A percentile compares a stretch with the other conserved stretches of the same genome.
These are phyloP conservation scores for Phytophthora vignae DNA, from an alignment of 352 stramenopile genomes.

Conservation along the genomic window DNA sequence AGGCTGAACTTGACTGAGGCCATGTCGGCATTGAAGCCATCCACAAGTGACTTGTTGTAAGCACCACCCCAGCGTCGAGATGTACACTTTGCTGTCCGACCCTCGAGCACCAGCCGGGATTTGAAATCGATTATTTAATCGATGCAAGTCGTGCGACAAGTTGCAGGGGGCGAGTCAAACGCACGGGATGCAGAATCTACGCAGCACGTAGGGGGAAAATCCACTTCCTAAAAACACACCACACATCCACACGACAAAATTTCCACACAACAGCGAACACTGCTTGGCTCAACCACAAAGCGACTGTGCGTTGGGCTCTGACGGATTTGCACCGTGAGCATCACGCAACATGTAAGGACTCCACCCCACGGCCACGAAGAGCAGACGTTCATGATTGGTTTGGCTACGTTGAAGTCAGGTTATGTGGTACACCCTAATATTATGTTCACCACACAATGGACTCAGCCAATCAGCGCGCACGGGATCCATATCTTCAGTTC, in stretches of 20 bases:
- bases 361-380: too few species aligned
- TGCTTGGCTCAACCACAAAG: not conserved
- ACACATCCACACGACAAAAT: not conserved
- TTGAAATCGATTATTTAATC: slow-evolving; percentile 3
- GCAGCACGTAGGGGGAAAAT: not conserved
- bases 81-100: not conserved
- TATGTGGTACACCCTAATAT: not conserved
- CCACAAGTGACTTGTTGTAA: not conserved
- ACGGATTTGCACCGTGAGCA: not conserved
- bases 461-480: not conserved
- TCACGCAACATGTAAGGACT: not conserved
- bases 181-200: not conserved
- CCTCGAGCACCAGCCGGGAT: not conserved
- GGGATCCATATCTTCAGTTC: not conserved
- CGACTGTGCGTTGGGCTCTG: not conserved
- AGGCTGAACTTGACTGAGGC: not conserved
- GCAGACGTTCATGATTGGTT: not conserved
- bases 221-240: too few species aligned
- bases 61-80: not conserved
- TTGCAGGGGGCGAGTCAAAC: slow-evolving; percentile 1
- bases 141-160: slow-evolving; percentile 3
- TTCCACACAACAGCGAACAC: not conserved
- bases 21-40: not conserved
- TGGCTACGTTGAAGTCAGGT: not conserved
- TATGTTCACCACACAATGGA: not conserved